Base-by-base conservation (phyloP, 2,329 filamentous ascomycete species). In the Phyllosticta citriasiana region DNA sequence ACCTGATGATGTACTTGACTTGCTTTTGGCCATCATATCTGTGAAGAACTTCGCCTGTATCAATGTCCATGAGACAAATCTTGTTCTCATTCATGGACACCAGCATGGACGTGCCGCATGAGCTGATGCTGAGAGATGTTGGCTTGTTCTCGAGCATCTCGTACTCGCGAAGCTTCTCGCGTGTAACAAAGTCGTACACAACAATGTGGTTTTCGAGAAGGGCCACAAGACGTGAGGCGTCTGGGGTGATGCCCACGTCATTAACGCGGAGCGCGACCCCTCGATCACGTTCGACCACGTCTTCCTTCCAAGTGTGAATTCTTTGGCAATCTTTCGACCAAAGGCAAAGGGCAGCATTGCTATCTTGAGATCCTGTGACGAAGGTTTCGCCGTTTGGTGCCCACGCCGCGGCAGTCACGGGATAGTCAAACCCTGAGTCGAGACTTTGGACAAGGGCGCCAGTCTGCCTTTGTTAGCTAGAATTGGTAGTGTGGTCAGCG, bases 391-490 rank as follows among this genome's bases (percentile, higher is more conserved):
- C 87, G 69, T 96, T 88, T 0, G 86, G 82, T 5, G 88, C 82
- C 93, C 94, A 99, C n/a, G 89, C 88, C 63, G 91, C 95, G 61
- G 88, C 87, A 54, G 89, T 96, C 47, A 96, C 89, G 0, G 91
- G 89, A 68, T 96, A 88, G n/a, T 82, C 81, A 67, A 94, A 92
- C 55, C 52, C 35, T 25, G 85, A 82, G 57, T 84, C 81, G 16
- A 93, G 80, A 8, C 80, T 83, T 60, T 66, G 62, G 24, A 84
- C 80, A 51, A 90, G 77, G 53, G 85, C 78, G 50, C 72, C 72
- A 25, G 66, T 69, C 69, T 73, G 14, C n/a, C 8, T 27, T 22
- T 19, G 58, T 65, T 59, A 70, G 67, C 14, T 24, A 16, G 3
- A 16, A 14, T n/a, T 6, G 27, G 27, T 4, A 19, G 3, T n/a